Conservation (phyloP, 768 basidiomycete species). For the Russula sp. region DNA sequence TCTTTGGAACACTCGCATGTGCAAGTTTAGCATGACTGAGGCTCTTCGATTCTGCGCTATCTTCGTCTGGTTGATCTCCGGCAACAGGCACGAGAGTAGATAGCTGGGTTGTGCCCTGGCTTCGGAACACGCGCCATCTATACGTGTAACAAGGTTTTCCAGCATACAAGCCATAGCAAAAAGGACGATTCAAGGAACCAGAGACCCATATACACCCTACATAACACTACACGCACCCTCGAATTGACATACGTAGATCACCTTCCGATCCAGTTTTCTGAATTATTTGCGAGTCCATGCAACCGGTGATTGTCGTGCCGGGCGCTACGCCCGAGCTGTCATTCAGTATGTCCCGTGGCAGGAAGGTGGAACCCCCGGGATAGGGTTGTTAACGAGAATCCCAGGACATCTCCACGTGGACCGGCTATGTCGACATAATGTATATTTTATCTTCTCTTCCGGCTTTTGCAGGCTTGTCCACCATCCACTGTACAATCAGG, state of each 20-base stretch:
- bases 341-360: neutral
- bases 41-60: neutral
- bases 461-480: neutral
- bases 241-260: neutral
- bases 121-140: neutral
- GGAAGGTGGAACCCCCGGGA: neutral
- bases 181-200: neutral
- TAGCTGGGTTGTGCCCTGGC: too few relatives aligned
- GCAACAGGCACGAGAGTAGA: neutral
- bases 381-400: neutral
- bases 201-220: neutral
- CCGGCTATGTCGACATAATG: neutral
- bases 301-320: neutral
- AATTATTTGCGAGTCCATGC: neutral
- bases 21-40: neutral
- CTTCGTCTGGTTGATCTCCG: too few relatives aligned
- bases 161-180: neutral
- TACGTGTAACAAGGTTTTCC: neutral
- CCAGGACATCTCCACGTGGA: neutral
- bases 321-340: neutral
- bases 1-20: neutral
- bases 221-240: neutral
- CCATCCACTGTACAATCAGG: neutral
- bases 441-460: neutral
- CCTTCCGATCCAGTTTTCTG: neutral